Evolutionary conservation across 2,329 filamentous ascomycete genomes (phyloP), one percentile per base, ranked within the genome.

Genomic region (Paracamarosporium sp.): DNA sequence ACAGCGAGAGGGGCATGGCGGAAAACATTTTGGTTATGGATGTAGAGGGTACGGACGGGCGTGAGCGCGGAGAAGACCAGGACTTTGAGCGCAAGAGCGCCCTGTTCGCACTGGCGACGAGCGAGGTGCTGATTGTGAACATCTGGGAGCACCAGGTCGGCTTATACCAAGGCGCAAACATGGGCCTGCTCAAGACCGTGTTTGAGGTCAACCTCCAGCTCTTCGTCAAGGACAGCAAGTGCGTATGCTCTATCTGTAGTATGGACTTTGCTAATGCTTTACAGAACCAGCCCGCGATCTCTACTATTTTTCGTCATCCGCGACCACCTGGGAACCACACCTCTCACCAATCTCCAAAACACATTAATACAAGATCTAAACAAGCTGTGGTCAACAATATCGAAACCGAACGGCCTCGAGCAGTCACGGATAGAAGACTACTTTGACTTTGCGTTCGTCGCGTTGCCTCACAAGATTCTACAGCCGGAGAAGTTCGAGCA

Each of bases 111-210:
- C 85, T 99, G 70, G 95, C 95, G 48, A 99, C 95, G 17, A 98
- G 94, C 76, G 95, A 99, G 81, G 94, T 99, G 51, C 84, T 99
- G 68, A 96, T 99, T 73, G 90, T 99, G 78, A 99, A 99, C 76
- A 96, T 99, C 66, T 99, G 95, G 95, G 95, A 99, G 79, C 94
- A 97, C 78, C 95, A 99, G 79, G 95, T 99, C 61, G 95, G 95
- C 46, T 79, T 99, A 76, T 99, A 99, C 76, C 94, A 99, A 80
- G 95, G 95, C 56, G 95, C 95, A 69, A 99, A 99, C 78, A 99
- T 99, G 95, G 95, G 95, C 8, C 80, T 99, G 70, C 83, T 99
- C 71, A 99, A 99, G 85, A 99, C 96, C 0, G 95, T 99, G 4
- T 99, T 99, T 69, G 95, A 99, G 81, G 95, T 99, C 77, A 99